Evolutionary conservation across 148 eudicot species (phyloP), one percentile per base, ranked within the genome.

Genomic region (Hydrangea macrophylla): DNA sequence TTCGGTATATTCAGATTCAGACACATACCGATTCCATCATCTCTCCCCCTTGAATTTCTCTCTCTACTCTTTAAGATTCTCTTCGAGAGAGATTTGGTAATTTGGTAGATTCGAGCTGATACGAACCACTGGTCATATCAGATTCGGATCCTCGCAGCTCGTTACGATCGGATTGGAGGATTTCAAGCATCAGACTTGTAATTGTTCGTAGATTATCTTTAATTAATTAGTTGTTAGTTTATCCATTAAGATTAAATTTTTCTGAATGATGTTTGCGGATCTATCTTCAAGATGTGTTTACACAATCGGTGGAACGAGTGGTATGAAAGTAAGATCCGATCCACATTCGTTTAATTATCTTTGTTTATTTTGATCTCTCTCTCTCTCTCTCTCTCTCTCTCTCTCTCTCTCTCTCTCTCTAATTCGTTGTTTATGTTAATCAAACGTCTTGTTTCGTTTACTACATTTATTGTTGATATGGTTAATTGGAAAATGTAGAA

Each of bases 31-130:
- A 32, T n/a, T n/a, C n/a, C n/a, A 9, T 60, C 22, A 20, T 70
- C 69, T 79, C 83, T 79, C 79, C 83, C 81, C 76, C 73, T 82
- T 68, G 78, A 32, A 67, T 55, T 60, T 70, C 68, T 13, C 30
- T 42, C 59, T 53, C 42, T 44, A 23, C 55, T 35, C 61, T 53
- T 59, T 11, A 10, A 23, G 63, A 9, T 26, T 31, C 25, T 51
- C n/a, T 65, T 33, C 20, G 13, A 55, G 69, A 55, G 37, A 62
- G 64, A n/a, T n/a, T n/a, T 7, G 48, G 17, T 42, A 15, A 42
- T 42, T 42, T 67, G 61, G 6, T 24, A 31, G 62, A 72, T 54
- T 70, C 68, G 60, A 5, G 33, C 58, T 68, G 75, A 75, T 74
- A 74, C 72, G 59, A 25, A 64, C 70, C 42, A 50, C 36, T 68